Base-by-base conservation (phyloP, 495 filamentous ascomycete genomes). In the Penicillium goetzii region DNA sequence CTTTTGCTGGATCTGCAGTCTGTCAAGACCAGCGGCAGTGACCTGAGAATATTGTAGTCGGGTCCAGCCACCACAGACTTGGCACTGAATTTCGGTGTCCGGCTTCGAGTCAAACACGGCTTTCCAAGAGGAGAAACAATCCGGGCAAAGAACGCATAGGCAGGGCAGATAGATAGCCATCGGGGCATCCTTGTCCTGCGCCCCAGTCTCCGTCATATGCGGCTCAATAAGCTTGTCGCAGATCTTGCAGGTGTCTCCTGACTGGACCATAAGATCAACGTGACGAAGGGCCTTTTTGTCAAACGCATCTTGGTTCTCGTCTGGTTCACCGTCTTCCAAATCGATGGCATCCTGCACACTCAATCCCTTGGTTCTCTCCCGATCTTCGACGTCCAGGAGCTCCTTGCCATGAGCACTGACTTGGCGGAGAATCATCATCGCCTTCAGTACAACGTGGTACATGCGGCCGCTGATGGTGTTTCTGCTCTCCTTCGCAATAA, bases 331-430 rank as follows among this genome's bases (percentile, higher is more conserved):
- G 58, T 90, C 90, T 56, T 92, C 91, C 8, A 99, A 81, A 65
- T 95, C 88, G 63, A 98, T 97, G 2, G 95, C 90, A 58, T 92
- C 90, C 10, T 91, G 85, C 9, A 84, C 83, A 50, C 87, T 92
- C 70, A 93, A 77, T 11, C 95, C 95, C 68, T 91, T 88, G 59
- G 90, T 86, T 15, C 88, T 78, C 41, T 89, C 86, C 19, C 95
- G 82, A 68, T 97, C 93, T 52, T 93, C 87, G 19, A 92, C 86
- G 50, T 86, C 88, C 3, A 99, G 84, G 30, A 98, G 83, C 60
- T 97, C 95, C 68, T 87, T 89, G 8, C 95, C 95, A 75, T 97
- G 92, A 4, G 93, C 95, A 68, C 92, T 97, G 33, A 97, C 88
- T 50, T 93, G 85, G 6, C 95, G 92, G 10, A 99, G 84, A 43